Percentiles rank a stretch among this genome's conserved stretches.
Conservation (phyloP, 352 stramenopile genomes). For the Phytophthora colocasiae region DNA sequence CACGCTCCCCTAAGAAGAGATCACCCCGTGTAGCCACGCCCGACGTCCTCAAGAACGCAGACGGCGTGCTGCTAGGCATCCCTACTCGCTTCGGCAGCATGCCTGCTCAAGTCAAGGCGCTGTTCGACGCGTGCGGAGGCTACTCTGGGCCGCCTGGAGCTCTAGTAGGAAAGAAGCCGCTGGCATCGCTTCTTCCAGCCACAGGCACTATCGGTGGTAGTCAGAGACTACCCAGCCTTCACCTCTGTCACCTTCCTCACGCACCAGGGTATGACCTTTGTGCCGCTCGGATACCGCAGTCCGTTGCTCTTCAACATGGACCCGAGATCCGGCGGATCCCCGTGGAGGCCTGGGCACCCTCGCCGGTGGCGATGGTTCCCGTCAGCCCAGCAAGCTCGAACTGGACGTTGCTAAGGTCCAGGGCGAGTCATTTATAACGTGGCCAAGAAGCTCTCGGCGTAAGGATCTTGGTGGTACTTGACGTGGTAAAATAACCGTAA, state of each 20-base stretch:
- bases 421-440: constrained; percentile 83
- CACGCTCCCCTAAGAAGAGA: constrained; percentile 78
- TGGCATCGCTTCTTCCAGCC: constrained; percentile 90
- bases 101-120: constrained; percentile 90
- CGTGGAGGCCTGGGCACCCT: constrained; percentile 89
- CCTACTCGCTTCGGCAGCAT: constrained; percentile 84
- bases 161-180: constrained; percentile 89
- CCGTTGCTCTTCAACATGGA: constrained; percentile 77
- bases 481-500: constrained; percentile 5
- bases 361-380: constrained; percentile 80
- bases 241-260: constrained; percentile 87
- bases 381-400: constrained; percentile 85
- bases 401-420: constrained; percentile 79
- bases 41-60: constrained; percentile 69
- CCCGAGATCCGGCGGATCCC: constrained; percentile 70
- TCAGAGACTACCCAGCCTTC: constrained; percentile 89
- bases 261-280: constrained; percentile 92
- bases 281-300: constrained; percentile 86
- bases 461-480: neutral
- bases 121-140: constrained; percentile 87
- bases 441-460: constrained; percentile 80
- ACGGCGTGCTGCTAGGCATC: constrained; percentile 90
- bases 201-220: constrained; percentile 82
- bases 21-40: constrained; percentile 65
- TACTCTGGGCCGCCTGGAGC: constrained; percentile 87